Evolutionary conservation across 352 stramenopile species (phyloP), one percentile per base, ranked within the genome.

Genomic region (Pythium sukuiense): DNA sequence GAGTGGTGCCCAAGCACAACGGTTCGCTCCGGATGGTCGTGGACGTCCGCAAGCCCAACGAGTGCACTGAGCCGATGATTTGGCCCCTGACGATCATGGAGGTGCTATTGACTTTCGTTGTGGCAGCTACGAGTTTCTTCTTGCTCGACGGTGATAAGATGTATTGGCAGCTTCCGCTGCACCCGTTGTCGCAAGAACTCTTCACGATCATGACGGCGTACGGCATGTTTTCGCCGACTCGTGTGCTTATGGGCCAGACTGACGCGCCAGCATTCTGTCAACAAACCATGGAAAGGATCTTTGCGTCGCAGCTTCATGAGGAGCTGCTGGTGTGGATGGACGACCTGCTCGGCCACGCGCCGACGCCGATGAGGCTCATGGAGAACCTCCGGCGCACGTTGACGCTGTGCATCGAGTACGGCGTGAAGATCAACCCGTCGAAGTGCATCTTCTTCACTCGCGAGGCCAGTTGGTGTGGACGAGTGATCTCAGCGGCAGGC

Each of bases 401-500:
- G 2, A 16, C 12, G 0, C 35, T 46, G 0, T 79, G 72, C 24
- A 20, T 61, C 24, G 2, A 59, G 12, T 80, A 59, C 24, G 76
- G 68, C 2, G 29, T 80, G 1, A 83, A 83, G 54, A 35, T 83
- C 5, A 59, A 79, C 55, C 67, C 71, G 2, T 63, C 55, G n/a
- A 76, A 81, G 49, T 81, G 73, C 24, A 0, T 39, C n/a, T 74
- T 84, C 33, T 77, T 71, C 41, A 16, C 29, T 0, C 50, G 9
- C 0, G 57, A 77, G 24, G 64, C 68, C 0, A 65, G 61, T 26
- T 80, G 71, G 66, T 76, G 70, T 48, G 70, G 67, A 0, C 59
- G 48, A 6, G 39, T 72, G 1, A 63, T 81, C 8, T 79, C 71
- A 1, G 62, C 33, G 0, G 18, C 32, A 9, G 71, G 69, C 0